Conservation (phyloP, 148 eudicot species). For the Vaccinium vitisidaea region DNA sequence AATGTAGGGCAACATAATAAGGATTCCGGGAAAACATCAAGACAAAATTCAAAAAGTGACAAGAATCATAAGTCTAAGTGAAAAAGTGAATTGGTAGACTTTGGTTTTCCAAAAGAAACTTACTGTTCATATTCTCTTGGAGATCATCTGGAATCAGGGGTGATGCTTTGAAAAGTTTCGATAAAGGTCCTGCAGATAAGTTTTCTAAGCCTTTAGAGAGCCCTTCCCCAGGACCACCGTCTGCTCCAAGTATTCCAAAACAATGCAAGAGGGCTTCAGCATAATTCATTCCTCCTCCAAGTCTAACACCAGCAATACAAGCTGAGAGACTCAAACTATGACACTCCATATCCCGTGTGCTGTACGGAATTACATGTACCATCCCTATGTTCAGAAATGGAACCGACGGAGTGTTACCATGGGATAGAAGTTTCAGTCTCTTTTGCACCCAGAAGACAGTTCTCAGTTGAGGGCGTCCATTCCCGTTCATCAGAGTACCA, state of each 20-base stretch:
- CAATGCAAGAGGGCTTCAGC: conserved; percentile 80
- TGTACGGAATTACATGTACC: conserved; percentile 77
- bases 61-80: too few species aligned
- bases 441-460: conserved; percentile 90
- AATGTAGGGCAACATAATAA: neutral
- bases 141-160: conserved; percentile 40
- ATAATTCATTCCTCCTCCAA: conserved; percentile 94
- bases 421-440: conserved; percentile 33
- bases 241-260: conserved; percentile 88
- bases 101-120: neutral
- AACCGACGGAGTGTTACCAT: conserved; percentile 22
- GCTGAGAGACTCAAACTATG: conserved; percentile 85
- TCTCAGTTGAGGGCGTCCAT: conserved; percentile 55
- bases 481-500: conserved; percentile 30
- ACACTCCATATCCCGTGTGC: conserved; percentile 64
- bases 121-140: conserved; percentile 41
- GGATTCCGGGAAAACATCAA: neutral
- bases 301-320: conserved; percentile 79
- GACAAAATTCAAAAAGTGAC: neutral
- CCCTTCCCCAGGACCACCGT: conserved; percentile 90
- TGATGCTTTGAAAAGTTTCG: conserved; percentile 74
- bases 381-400: conserved; percentile 68
- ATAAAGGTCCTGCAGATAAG: conserved; percentile 74
- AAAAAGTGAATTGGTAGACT: neutral
- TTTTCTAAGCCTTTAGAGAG: conserved; percentile 73